phyloP scores from a whole-genome alignment of 208 protist species.

The Acanthamoeba healyi region DNA sequence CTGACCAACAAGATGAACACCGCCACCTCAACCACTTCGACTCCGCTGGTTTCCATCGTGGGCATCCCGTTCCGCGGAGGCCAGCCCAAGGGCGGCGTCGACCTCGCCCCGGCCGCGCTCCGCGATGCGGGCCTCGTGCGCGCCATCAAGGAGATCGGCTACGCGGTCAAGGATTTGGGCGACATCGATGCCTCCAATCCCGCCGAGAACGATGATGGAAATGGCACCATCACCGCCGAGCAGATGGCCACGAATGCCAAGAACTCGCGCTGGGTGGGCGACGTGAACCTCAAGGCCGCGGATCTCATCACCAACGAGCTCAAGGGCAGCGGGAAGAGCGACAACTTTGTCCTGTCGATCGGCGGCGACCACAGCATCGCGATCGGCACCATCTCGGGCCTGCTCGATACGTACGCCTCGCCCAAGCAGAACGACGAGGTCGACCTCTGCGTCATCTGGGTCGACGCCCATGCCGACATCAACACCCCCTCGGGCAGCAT shows the following conservation, averaged over 20 bases:
- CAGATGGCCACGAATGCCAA: constrained; percentile 8
- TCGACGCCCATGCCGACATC: constrained; percentile 92
- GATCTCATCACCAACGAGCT: constrained; percentile 1
- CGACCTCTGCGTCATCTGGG: constrained; percentile 90
- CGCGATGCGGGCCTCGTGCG: not conserved
- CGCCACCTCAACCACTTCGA: not conserved
- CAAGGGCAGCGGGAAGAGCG: not conserved
- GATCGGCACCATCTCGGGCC: constrained; percentile 48
- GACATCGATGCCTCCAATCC: not conserved
- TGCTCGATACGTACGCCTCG: constrained; percentile 25
- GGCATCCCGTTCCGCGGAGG: constrained; percentile 27
- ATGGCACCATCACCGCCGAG: not conserved
- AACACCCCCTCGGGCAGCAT: constrained; percentile 87
- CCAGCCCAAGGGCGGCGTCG: constrained; percentile 45
- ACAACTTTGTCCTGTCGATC: constrained; percentile 48
- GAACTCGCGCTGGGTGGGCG: constrained; percentile 27
- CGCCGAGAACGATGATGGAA: not conserved
- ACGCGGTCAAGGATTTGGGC: not conserved
- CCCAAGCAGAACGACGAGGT: not conserved
- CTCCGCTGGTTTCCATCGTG: not conserved
- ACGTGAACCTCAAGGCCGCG: not conserved
- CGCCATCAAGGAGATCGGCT: not conserved
- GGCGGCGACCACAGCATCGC: constrained; percentile 75
- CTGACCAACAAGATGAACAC: not conserved
- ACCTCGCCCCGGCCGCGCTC: not conserved